A percentile compares a stretch with the other conserved stretches of the same genome.
Evolutionary conservation across 2,329 filamentous ascomycete genomes (phyloP).

Genomic region (Cryphonectria carpinicola): DNA sequence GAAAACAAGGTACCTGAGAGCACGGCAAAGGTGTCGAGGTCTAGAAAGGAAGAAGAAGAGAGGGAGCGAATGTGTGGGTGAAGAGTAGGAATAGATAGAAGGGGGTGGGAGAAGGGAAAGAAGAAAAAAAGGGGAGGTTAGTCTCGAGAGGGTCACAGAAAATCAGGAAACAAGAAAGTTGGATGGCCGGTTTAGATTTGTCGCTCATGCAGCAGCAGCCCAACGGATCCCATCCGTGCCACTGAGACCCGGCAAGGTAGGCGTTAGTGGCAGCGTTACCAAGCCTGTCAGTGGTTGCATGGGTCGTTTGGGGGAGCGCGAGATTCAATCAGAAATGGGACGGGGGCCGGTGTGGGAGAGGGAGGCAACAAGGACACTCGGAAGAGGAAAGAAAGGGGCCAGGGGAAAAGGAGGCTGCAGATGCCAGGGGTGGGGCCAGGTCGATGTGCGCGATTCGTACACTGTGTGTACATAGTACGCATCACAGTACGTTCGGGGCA

Average conservation of each 20-base stretch:
- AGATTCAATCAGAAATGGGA: constrained; percentile 10
- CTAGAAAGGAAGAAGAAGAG: constrained; percentile 34
- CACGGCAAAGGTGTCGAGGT: constrained; percentile 32
- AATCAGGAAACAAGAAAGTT: constrained; percentile 24
- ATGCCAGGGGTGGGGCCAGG: constrained; percentile 27
- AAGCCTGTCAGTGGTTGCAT: neutral
- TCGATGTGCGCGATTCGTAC: neutral
- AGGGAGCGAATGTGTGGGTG: constrained; percentile 24
- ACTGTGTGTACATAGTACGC: neutral
- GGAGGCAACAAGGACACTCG: constrained; percentile 14
- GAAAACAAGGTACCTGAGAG: constrained; percentile 21
- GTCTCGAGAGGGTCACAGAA: constrained; percentile 16
- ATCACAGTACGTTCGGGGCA: neutral
- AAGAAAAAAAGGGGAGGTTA: constrained; percentile 16
- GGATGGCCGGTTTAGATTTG: constrained; percentile 23
- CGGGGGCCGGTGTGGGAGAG: neutral
- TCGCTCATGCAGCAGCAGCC: constrained; percentile 15
- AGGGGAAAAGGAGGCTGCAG: constrained; percentile 31
- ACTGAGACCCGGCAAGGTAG: constrained; percentile 6
- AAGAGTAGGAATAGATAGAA: constrained; percentile 17
- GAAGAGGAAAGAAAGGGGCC: constrained; percentile 26
- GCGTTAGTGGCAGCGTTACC: constrained; percentile 1
- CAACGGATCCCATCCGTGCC: constrained; percentile 6
- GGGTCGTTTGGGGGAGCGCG: neutral
- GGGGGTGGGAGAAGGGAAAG: neutral